Evolutionary conservation across 2,329 filamentous ascomycete species (phyloP).

Genomic region (Eutypella sp.): DNA sequence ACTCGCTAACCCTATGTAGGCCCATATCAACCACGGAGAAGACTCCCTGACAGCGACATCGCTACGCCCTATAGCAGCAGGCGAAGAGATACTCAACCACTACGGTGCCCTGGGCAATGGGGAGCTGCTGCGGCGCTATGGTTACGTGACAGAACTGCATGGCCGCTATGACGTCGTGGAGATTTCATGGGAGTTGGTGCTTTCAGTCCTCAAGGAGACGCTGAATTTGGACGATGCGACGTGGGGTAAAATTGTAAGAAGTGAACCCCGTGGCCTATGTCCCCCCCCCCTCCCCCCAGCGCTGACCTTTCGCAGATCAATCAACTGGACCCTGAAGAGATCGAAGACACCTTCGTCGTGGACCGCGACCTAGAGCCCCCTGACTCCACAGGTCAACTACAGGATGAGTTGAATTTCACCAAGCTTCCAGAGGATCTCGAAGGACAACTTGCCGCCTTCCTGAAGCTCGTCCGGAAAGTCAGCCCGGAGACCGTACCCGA

Average conservation of each 20-base stretch:
- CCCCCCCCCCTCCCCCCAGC: too few relatives aligned
- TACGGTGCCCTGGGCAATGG: constrained; percentile 80
- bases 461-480: constrained; percentile 45
- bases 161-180: constrained; percentile 79
- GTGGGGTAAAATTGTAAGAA: constrained; percentile 39
- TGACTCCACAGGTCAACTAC: constrained; percentile 41
- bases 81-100: constrained; percentile 81
- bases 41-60: constrained; percentile 64
- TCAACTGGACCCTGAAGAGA: constrained; percentile 56
- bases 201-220: constrained; percentile 36
- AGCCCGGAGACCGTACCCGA: constrained; percentile 38
- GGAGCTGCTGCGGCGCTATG: constrained; percentile 78
- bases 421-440: constrained; percentile 46
- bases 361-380: constrained; percentile 51
- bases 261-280: not conserved
- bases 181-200: constrained; percentile 58
- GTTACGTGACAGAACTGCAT: constrained; percentile 79
- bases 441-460: constrained; percentile 44
- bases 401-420: constrained; percentile 31
- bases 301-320: constrained; percentile 26
- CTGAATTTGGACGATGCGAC: constrained; percentile 33
- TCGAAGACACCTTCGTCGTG: constrained; percentile 72
- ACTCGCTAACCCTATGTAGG: constrained; percentile 27
- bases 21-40: constrained; percentile 50
- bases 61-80: constrained; percentile 61